These are phyloP conservation scores for Colletotrichum theobromicola DNA, from an alignment of 2,329 filamentous ascomycete genomes.

Conservation along the genomic window DNA sequence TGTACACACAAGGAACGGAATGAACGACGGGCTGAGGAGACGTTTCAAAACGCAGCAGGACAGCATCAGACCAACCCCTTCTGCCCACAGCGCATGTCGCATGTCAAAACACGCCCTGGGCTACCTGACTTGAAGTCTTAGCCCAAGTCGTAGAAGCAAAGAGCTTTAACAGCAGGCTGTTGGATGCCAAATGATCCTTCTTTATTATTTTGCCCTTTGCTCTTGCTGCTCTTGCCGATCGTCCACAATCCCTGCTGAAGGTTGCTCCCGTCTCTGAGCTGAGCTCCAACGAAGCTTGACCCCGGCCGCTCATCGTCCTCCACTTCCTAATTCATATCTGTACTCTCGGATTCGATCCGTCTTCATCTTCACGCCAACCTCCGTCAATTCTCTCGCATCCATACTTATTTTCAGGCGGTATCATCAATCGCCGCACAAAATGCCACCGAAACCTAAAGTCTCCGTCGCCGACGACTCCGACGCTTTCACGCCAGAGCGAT, in stretches of 20 bases:
- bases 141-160: neutral
- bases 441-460: constrained; percentile 17
- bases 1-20: neutral
- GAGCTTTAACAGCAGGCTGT: constrained; percentile 22
- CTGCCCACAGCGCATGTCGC: constrained; percentile 11
- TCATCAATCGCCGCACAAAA: neutral
- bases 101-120: neutral
- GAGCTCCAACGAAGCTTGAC: neutral
- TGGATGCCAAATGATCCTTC: neutral
- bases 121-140: neutral
- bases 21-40: constrained; percentile 20
- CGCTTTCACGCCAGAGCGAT: constrained; percentile 54
- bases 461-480: constrained; percentile 23
- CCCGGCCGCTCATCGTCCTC: neutral
- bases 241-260: neutral
- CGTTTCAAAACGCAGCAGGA: constrained; percentile 18
- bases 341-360: neutral
- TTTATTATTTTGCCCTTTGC: neutral
- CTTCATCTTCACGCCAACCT: neutral
- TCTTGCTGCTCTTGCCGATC: neutral
- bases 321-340: neutral
- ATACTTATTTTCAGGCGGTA: neutral
- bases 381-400: neutral
- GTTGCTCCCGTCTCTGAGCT: neutral
- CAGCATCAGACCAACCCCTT: neutral